phyloP scores from a whole-genome alignment of 495 filamentous ascomycete species.

The Tetracladium setigerum region DNA sequence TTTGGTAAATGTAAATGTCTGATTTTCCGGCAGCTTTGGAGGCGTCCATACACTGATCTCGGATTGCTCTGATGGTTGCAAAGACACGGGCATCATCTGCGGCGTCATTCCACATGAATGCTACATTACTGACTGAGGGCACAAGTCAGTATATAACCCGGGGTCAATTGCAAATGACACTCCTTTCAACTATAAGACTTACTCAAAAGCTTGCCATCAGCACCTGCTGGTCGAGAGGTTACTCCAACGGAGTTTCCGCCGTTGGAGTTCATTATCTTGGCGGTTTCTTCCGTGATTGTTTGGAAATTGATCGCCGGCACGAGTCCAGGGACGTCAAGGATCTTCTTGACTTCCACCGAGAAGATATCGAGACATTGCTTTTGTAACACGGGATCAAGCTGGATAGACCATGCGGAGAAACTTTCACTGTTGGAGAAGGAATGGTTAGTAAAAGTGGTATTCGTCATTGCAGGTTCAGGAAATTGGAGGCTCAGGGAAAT shows the following conservation, averaged over 20 bases:
- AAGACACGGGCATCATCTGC: neutral
- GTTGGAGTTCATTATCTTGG: slow-evolving; percentile 21
- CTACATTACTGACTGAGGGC: neutral
- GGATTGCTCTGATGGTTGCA: neutral
- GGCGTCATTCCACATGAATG: neutral
- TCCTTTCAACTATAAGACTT: neutral
- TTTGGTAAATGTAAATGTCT: slow-evolving; percentile 24
- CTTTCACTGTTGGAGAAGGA: slow-evolving; percentile 16
- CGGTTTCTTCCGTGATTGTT: slow-evolving; percentile 27
- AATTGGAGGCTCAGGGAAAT: neutral
- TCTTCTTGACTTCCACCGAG: slow-evolving; percentile 23
- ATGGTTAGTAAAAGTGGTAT: too few species aligned
- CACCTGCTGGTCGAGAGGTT: too few species aligned
- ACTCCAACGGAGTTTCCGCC: slow-evolving; percentile 49
- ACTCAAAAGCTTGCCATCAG: slow-evolving; percentile 23
- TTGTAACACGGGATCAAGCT: slow-evolving; percentile 25
- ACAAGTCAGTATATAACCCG: too few species aligned
- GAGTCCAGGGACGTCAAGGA: slow-evolving; percentile 29
- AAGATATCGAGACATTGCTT: slow-evolving; percentile 27
- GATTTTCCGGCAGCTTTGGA: neutral
- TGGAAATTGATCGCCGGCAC: slow-evolving; percentile 41
- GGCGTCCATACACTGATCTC: neutral
- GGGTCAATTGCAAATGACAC: too few species aligned
- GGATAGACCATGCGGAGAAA: slow-evolving; percentile 32
- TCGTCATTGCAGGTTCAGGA: too few species aligned